Base-by-base conservation (phyloP, 139 green algal genomes). In the Chloropicon primus region DNA sequence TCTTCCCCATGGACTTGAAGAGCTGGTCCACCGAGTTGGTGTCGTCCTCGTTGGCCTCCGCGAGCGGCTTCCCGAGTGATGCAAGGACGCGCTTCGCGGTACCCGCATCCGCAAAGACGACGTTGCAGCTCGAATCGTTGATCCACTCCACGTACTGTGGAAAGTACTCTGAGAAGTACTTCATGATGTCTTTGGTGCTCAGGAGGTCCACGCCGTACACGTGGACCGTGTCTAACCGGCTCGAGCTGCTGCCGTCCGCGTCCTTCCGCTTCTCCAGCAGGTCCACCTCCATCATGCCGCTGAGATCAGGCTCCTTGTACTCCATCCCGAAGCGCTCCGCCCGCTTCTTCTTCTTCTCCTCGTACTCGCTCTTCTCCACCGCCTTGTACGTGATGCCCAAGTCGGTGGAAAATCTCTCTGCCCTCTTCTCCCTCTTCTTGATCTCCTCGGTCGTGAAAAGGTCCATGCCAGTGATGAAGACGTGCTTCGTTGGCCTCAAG, bases 171-270 rank as follows among this genome's bases (percentile, higher is more conserved):
- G 2, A 2, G 24, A 78, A 78, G 75, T 78, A 78, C 28, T 25
- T 22, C 27, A 78, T 72, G 10, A 53, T n/a, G 76, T 88, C 80
- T 0, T 3, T 25, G 1, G 85, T 94, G 80, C 81, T 91, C 87
- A 97, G 85, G n/a, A 94, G 72, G 84, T 96, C 91, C 5, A 96
- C 87, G 23, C 92, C 92, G 78, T 96, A 95, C 62, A 96, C 73
- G 84, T 95, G 88, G 25, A 94, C 80, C 0, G 86, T 87, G 22
- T 90, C 85, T 1, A 79, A 79, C 21, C 89, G 82, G 24, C 85
- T 80, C 74, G 77, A 79, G n/a, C 85, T 80, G 22, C 84, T 76
- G 0, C 27, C 5, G 0, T 71, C 71, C 71, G 85, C 81, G 25
- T 93, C 85, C 22, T 78, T 78, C 5, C 86, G 82, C 75, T 80